Base-by-base conservation (phyloP, 306 rosid species). In the Dalbergia cultrata region DNA sequence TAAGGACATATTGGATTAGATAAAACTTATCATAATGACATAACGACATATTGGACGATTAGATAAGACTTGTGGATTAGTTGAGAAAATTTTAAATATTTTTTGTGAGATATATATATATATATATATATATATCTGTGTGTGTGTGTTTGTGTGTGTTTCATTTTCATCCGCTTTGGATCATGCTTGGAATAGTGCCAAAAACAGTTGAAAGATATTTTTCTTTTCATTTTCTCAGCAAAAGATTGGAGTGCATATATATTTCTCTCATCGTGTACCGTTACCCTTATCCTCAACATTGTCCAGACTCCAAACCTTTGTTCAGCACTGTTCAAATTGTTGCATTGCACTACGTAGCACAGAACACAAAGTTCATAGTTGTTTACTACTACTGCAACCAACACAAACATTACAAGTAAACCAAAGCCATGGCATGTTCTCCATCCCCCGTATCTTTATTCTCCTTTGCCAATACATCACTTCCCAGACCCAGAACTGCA, bases 391-490 rank as follows among this genome's bases (percentile, higher is more conserved):
- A 21, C 37, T 35, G 13, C 64, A 54, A 50, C 19, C 21, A 78
- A 41, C 73, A 65, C 67, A 21, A 0, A 13, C 65, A 67, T 35
- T 62, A 13, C 26, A 71, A 57, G 43, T 19, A 26, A 83, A 63
- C 53, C 35, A 37, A 64, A 78, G 49, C 84, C 60, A 94, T 95
- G 99, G 85, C 99, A 70, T 86, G 69, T 77, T 90, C 92, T 82
- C 86, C 90, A 63, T 67, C 86, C 50, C 76, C 93, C 5, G 44
- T 91, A 68, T 88, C 90, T 79, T 83, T 88, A 57, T 81, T 94
- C 66, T 69, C 89, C 58, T 88, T 93, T 53, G 13, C 90, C 53
- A 90, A 81, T 59, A 78, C 90, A 63, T 59, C 89, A 58, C 67
- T 80, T 58, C 77, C 89, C 63, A 90, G 76, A 80, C 82, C 63